phyloP scores from a whole-genome alignment of 768 basidiomycete genomes.

The Collybia sordida region DNA sequence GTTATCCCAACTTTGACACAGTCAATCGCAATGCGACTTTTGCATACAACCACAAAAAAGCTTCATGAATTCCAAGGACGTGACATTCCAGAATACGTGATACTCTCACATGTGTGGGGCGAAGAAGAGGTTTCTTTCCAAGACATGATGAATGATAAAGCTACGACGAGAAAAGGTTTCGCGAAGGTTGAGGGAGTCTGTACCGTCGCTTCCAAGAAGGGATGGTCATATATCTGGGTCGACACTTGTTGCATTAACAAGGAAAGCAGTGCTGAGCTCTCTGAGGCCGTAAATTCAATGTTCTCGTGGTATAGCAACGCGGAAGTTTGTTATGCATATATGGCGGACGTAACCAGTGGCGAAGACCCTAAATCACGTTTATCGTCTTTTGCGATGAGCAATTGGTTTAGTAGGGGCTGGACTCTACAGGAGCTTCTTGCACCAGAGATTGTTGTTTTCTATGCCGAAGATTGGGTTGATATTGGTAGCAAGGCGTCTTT shows the following conservation, averaged over 20 bases:
- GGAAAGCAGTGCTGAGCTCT: conserved; percentile 22
- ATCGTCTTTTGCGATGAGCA: conserved; percentile 4
- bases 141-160: background rate
- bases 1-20: too few species aligned
- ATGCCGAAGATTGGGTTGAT: conserved; percentile 20
- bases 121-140: conserved; percentile 2
- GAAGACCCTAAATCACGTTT: conserved; percentile 8
- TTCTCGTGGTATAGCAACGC: conserved; percentile 29
- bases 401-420: conserved; percentile 26
- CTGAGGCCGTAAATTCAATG: conserved; percentile 29
- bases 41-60: too few species aligned
- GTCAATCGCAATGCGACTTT: too few species aligned
- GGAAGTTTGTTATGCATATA: conserved; percentile 23
- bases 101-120: conserved; percentile 5
- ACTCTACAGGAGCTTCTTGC: conserved; percentile 21
- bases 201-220: conserved; percentile 27
- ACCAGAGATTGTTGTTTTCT: conserved; percentile 25
- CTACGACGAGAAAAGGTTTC: background rate
- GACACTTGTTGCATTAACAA: conserved; percentile 11
- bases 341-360: conserved; percentile 9
- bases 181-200: background rate
- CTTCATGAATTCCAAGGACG: too few species aligned
- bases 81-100: background rate
- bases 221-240: conserved; percentile 28
- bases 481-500: conserved; percentile 4